Conservation (phyloP, 345 rosid species). For the Luvunga scandens region DNA sequence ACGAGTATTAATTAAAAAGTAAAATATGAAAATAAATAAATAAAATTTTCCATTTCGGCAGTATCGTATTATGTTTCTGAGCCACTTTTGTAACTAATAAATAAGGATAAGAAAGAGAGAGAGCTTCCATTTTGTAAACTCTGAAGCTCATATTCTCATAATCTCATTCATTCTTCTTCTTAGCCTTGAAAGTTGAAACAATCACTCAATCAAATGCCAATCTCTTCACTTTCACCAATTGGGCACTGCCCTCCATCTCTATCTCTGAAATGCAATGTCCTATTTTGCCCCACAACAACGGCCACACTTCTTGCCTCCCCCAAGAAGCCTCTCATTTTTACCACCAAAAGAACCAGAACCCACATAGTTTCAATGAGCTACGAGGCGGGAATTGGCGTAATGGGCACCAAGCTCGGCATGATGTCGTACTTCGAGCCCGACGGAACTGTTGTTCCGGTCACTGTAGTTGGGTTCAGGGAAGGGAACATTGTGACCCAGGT, state of each 20-base stretch:
- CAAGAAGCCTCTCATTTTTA: slow-evolving; percentile 7
- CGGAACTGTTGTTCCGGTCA: slow-evolving; percentile 82
- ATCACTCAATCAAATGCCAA: slow-evolving; percentile 16
- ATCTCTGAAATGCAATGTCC: slow-evolving; percentile 29
- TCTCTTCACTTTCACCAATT: slow-evolving; percentile 17
- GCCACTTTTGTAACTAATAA: no score
- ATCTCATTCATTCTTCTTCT: not conserved
- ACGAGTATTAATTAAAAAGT: no score
- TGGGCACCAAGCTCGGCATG: slow-evolving; percentile 97
- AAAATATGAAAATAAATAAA: no score
- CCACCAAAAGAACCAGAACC: slow-evolving; percentile 12
- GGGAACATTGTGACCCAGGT: slow-evolving; percentile 93
- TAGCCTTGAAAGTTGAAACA: not conserved
- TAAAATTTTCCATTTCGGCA: no score
- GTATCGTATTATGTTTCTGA: no score
- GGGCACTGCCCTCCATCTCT: slow-evolving; percentile 19
- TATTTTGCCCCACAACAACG: slow-evolving; percentile 20
- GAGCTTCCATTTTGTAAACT: no score
- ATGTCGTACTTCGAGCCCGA: slow-evolving; percentile 76
- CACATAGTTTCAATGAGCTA: slow-evolving; percentile 56
- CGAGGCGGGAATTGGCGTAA: slow-evolving; percentile 93
- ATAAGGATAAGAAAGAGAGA: not conserved
- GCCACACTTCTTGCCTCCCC: slow-evolving; percentile 16
- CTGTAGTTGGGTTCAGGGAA: slow-evolving; percentile 90
- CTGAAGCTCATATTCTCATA: not conserved